Percentiles rank a stretch among this genome's conserved stretches.
phyloP scores from a whole-genome alignment of 2,329 filamentous ascomycete species.

The Monosporascus cannonballus region DNA sequence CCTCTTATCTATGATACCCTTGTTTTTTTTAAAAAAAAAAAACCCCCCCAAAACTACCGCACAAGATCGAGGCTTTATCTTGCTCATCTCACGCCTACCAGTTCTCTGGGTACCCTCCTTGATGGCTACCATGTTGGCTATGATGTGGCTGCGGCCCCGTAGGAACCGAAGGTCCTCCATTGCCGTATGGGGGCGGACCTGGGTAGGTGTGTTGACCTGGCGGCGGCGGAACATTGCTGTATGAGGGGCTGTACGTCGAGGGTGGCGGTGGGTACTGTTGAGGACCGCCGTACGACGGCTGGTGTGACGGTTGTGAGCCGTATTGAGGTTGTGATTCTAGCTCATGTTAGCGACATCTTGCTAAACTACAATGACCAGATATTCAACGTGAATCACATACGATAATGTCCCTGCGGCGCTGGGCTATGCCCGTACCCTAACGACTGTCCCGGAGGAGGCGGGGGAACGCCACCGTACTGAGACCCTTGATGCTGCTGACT shows the following conservation, averaged over 20 bases:
- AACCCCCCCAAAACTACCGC: background rate
- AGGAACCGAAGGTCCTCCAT: slow-evolving; percentile 18
- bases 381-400: slow-evolving; percentile 13
- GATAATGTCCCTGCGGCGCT: slow-evolving; percentile 22
- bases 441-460: slow-evolving; percentile 12
- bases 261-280: slow-evolving; percentile 25
- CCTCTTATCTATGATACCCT: slow-evolving; percentile 14
- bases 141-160: slow-evolving; percentile 21
- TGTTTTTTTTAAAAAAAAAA: background rate
- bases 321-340: slow-evolving; percentile 26
- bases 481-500: slow-evolving; percentile 21
- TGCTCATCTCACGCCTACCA: slow-evolving; percentile 15
- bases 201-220: slow-evolving; percentile 19
- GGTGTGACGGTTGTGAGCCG: slow-evolving; percentile 17
- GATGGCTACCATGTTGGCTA: slow-evolving; percentile 21
- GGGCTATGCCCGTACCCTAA: slow-evolving; percentile 24
- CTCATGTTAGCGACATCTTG: slow-evolving; percentile 4
- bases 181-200: slow-evolving; percentile 23
- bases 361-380: background rate
- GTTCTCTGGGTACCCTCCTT: slow-evolving; percentile 28
- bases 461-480: slow-evolving; percentile 13
- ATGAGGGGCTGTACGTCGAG: slow-evolving; percentile 19
- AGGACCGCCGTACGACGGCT: slow-evolving; percentile 21
- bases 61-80: background rate
- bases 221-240: slow-evolving; percentile 20